These are phyloP conservation scores for Euphorbia pulcherrima DNA, from an alignment of 345 rosid species.

Conservation along the genomic window DNA sequence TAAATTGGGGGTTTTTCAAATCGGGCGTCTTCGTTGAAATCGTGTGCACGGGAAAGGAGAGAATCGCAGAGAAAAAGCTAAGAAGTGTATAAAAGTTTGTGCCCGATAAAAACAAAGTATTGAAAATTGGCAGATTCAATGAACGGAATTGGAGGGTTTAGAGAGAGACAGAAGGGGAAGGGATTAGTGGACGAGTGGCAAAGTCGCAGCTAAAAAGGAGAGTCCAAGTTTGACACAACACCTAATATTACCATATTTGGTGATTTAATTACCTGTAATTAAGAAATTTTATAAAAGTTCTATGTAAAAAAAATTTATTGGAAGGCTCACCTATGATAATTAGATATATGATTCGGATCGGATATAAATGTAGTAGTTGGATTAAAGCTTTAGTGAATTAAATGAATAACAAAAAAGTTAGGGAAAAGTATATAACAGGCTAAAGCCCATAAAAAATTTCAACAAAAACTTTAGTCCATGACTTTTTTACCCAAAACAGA, in stretches of 20 bases:
- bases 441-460: too few relatives aligned
- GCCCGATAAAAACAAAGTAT: background rate
- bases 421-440: too few relatives aligned
- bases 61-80: slow-evolving; percentile 1
- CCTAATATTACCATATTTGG: background rate
- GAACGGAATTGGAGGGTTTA: background rate
- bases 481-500: too few relatives aligned
- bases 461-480: too few relatives aligned
- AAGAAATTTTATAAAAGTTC: background rate
- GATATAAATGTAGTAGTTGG: too few relatives aligned
- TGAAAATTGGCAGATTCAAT: slow-evolving; percentile 9
- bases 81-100: background rate
- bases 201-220: slow-evolving; percentile 7
- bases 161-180: background rate
- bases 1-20: background rate
- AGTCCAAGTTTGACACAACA: slow-evolving; percentile 1
- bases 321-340: too few relatives aligned
- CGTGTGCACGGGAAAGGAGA: background rate
- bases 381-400: too few relatives aligned
- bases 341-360: too few relatives aligned
- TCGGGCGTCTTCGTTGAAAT: background rate
- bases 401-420: too few relatives aligned
- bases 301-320: too few relatives aligned
- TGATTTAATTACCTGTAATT: background rate
- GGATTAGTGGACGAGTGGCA: background rate